A percentile compares a stretch with the other conserved stretches of the same genome.
phyloP scores from a whole-genome alignment of 2,329 filamentous ascomycete genomes.

The Curvularia lunata region DNA sequence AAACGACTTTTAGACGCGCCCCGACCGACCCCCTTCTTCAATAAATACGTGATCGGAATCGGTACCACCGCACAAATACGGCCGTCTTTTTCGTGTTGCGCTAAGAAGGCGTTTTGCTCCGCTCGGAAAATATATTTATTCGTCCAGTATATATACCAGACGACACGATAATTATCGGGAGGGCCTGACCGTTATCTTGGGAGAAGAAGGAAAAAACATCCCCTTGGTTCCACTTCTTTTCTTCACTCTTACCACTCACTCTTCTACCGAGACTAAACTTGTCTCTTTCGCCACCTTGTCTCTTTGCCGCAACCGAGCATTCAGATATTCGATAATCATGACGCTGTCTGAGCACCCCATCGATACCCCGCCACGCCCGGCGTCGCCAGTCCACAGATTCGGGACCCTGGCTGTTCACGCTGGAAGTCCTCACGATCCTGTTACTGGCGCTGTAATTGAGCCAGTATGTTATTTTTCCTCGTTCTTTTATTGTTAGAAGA shows the following conservation, averaged over 20 bases:
- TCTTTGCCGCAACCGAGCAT: neutral
- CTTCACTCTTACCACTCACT: neutral
- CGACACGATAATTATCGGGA: neutral
- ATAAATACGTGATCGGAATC: neutral
- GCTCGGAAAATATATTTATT: conserved; percentile 15
- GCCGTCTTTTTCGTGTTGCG: conserved; percentile 1
- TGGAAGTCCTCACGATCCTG: conserved; percentile 86
- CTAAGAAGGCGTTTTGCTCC: conserved; percentile 14
- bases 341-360: conserved; percentile 61
- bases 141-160: neutral
- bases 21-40: neutral
- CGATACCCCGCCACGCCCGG: conserved; percentile 74
- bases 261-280: neutral
- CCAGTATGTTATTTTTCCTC: conserved; percentile 56
- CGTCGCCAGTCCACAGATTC: conserved; percentile 79
- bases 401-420: conserved; percentile 95
- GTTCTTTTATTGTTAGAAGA: conserved; percentile 15
- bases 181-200: neutral
- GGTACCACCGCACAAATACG: neutral
- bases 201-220: neutral
- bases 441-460: conserved; percentile 94
- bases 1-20: neutral
- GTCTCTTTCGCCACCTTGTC: neutral
- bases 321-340: conserved; percentile 34
- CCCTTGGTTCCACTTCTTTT: neutral